Evolutionary conservation across 495 filamentous ascomycete species (phyloP).

Genomic region (Jackrogersella minutella): DNA sequence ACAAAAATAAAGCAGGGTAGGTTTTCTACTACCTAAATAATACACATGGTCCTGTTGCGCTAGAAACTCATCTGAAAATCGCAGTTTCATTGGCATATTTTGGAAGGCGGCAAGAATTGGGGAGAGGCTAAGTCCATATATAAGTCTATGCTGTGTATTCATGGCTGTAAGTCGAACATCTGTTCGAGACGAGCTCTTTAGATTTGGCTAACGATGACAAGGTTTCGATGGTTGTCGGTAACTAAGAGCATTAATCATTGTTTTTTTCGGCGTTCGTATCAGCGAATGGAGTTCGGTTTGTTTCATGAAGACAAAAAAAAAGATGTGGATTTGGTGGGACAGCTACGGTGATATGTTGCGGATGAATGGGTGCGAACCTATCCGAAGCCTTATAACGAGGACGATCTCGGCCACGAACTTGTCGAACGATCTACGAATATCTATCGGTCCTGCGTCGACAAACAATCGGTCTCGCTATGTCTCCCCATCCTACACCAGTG

Average conservation of each 20-base stretch:
- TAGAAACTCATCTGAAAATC: slow-evolving; percentile 7
- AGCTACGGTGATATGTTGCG: background rate
- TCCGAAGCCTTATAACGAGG: no score
- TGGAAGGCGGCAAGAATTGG: slow-evolving; percentile 97
- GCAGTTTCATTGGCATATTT: slow-evolving; percentile 84
- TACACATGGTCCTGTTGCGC: background rate
- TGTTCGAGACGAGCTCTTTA: background rate
- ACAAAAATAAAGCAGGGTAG: slow-evolving; percentile 90
- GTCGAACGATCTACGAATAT: background rate
- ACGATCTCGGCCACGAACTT: background rate
- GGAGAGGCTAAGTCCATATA: slow-evolving; percentile 93
- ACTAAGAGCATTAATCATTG: slow-evolving; percentile 17
- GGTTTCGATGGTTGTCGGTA: slow-evolving; percentile 42
- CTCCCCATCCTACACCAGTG: background rate
- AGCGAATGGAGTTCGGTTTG: slow-evolving; percentile 25
- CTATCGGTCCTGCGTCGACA: background rate
- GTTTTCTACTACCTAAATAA: slow-evolving; percentile 27
- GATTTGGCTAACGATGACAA: slow-evolving; percentile 2
- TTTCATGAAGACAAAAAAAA: slow-evolving; percentile 16
- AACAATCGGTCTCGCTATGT: background rate
- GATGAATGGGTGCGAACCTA: background rate
- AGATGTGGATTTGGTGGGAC: background rate
- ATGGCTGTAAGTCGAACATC: slow-evolving; percentile 76
- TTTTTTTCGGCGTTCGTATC: slow-evolving; percentile 10
- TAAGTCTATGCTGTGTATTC: slow-evolving; percentile 89